phyloP scores from a whole-genome alignment of 2,329 filamentous ascomycete genomes.

The Diplodia seriata region DNA sequence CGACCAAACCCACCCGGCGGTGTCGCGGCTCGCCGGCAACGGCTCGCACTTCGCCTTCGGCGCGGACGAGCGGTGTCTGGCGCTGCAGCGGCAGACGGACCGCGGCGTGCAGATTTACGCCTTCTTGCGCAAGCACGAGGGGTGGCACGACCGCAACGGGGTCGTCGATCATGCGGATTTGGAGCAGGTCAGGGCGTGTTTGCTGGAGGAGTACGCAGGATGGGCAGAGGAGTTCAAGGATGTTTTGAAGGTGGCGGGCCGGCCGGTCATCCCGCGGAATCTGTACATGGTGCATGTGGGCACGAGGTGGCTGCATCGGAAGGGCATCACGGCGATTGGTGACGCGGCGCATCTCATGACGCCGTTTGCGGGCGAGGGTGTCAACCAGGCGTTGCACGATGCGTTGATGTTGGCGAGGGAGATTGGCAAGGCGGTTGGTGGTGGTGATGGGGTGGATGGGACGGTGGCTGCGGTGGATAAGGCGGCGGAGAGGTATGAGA shows the following conservation, averaged over 20 bases:
- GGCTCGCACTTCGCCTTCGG: slow-evolving; percentile 25
- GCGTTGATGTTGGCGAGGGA: slow-evolving; percentile 55
- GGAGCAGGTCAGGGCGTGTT: slow-evolving; percentile 45
- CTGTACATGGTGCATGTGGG: slow-evolving; percentile 63
- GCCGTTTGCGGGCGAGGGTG: slow-evolving; percentile 65
- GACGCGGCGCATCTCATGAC: slow-evolving; percentile 68
- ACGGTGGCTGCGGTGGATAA: slow-evolving; percentile 37
- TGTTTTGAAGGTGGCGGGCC: slow-evolving; percentile 34
- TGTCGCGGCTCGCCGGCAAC: slow-evolving; percentile 55
- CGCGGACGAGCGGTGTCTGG: slow-evolving; percentile 48
- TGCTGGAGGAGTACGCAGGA: slow-evolving; percentile 47
- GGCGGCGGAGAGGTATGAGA: slow-evolving; percentile 37
- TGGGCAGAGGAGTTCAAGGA: slow-evolving; percentile 30
- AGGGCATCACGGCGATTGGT: slow-evolving; percentile 63
- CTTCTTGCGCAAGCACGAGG: slow-evolving; percentile 49
- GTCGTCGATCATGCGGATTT: slow-evolving; percentile 51
- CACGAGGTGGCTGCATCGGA: slow-evolving; percentile 56
- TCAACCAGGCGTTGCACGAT: slow-evolving; percentile 65
- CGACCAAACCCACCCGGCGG: slow-evolving; percentile 51
- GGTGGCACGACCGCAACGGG: slow-evolving; percentile 52
- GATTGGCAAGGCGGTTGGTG: not conserved
- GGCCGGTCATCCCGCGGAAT: slow-evolving; percentile 37
- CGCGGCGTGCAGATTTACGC: slow-evolving; percentile 54
- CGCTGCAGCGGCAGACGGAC: slow-evolving; percentile 58
- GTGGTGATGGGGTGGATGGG: slow-evolving; percentile 37